These are phyloP conservation scores for Voacanga thouarsii DNA, from an alignment of 257 asterid genomes.

Conservation along the genomic window DNA sequence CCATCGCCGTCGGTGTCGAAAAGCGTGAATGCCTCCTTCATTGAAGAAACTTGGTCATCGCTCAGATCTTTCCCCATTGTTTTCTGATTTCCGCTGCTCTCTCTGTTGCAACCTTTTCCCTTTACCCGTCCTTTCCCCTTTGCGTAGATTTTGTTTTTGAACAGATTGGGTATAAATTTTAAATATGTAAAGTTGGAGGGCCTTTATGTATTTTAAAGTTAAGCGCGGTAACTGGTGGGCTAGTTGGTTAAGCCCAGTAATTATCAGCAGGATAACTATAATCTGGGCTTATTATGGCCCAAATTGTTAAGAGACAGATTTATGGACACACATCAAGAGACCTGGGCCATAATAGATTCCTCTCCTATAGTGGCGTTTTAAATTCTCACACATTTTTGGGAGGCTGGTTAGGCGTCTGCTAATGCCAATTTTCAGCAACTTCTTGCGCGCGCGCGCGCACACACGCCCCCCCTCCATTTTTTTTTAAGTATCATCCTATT, in stretches of 20 bases:
- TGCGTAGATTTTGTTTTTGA: constrained; percentile 6
- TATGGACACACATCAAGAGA: not conserved
- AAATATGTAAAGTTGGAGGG: constrained; percentile 4
- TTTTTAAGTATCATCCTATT: no score
- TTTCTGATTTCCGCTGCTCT: constrained; percentile 5
- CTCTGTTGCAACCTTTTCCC: constrained; percentile 7
- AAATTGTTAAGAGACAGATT: not conserved
- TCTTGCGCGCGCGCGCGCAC: no score
- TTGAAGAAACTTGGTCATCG: constrained; percentile 73
- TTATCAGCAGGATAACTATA: not conserved
- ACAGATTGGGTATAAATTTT: not conserved
- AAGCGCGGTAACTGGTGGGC: not conserved
- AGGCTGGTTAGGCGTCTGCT: no score
- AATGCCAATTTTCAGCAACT: no score
- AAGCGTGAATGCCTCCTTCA: constrained; percentile 89
- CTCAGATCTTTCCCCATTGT: constrained; percentile 91
- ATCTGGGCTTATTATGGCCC: no score
- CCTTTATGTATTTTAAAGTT: not conserved
- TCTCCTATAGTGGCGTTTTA: no score
- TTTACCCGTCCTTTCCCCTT: not conserved
- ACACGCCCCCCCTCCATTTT: no score
- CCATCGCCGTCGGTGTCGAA: constrained; percentile 95
- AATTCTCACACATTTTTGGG: no score
- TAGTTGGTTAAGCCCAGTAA: not conserved
- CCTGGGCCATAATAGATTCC: not conserved